These are phyloP conservation scores for Penicillium rolfsii DNA, from an alignment of 2,329 filamentous ascomycete species.

Conservation along the genomic window DNA sequence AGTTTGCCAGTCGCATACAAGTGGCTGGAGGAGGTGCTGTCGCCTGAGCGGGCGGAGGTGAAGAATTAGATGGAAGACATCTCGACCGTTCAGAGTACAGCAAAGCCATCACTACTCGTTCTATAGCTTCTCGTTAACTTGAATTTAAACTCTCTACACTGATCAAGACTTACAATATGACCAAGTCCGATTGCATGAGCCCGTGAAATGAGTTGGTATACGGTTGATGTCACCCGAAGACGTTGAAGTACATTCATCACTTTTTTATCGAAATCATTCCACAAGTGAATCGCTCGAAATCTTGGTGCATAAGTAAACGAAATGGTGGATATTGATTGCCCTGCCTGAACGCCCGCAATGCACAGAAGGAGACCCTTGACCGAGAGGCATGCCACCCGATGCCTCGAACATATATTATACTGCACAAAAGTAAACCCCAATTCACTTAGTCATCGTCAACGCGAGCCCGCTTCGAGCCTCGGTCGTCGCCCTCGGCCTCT, in stretches of 20 bases:
- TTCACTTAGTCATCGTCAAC: conserved; percentile 67
- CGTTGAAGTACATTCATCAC: not conserved
- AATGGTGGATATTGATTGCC: conserved; percentile 19
- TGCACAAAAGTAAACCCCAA: conserved; percentile 8
- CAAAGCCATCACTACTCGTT: not conserved
- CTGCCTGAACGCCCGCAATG: conserved; percentile 37
- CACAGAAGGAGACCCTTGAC: conserved; percentile 22
- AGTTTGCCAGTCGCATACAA: conserved; percentile 44
- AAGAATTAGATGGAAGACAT: conserved; percentile 32
- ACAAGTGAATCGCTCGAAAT: not conserved
- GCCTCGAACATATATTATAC: conserved; percentile 1
- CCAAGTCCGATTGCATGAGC: not conserved
- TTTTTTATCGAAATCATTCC: not conserved
- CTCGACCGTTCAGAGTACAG: not conserved
- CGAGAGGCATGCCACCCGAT: not conserved
- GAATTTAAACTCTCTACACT: not conserved
- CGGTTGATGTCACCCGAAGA: not conserved
- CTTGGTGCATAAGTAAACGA: conserved; percentile 3
- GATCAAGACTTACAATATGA: not conserved
- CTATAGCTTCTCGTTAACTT: not conserved
- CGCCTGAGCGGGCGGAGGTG: conserved; percentile 15
- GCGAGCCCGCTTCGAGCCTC: conserved; percentile 69
- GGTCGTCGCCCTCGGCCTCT: conserved; percentile 42
- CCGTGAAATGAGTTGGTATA: not conserved
- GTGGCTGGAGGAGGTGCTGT: conserved; percentile 41